Percentiles rank a stretch among this genome's conserved stretches.
These are phyloP conservation scores for Ceratobasidium sp. DNA, from an alignment of 1,284 basidiomycete species.

Conservation along the genomic window DNA sequence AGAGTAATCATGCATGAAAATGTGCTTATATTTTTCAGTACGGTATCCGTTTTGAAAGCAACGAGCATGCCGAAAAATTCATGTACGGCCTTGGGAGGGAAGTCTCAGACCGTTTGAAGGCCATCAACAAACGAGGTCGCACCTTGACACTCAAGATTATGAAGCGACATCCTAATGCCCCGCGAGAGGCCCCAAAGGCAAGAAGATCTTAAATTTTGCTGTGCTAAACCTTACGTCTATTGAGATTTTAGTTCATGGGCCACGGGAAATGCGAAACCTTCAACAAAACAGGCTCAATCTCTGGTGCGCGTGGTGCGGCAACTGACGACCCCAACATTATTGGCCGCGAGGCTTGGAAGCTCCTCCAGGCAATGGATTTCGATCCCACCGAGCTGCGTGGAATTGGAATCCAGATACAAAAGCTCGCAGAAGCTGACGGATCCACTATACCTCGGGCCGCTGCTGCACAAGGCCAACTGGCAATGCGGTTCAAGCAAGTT, in stretches of 20 bases:
- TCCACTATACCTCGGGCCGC: slow-evolving; percentile 47
- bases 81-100: slow-evolving; percentile 79
- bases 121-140: slow-evolving; percentile 73
- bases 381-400: slow-evolving; percentile 91
- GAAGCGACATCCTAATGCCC: slow-evolving; percentile 83
- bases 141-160: slow-evolving; percentile 88
- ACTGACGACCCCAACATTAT: slow-evolving; percentile 80
- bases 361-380: slow-evolving; percentile 78
- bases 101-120: slow-evolving; percentile 75
- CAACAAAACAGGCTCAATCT: slow-evolving; percentile 75
- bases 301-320: slow-evolving; percentile 68
- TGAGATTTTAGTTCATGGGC: slow-evolving; percentile 81
- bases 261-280: slow-evolving; percentile 89
- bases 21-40: slow-evolving; percentile 65
- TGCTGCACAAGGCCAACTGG: slow-evolving; percentile 61
- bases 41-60: slow-evolving; percentile 90
- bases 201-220: slow-evolving; percentile 34
- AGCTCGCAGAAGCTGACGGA: slow-evolving; percentile 68
- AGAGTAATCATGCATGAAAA: neutral
- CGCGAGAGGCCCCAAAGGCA: slow-evolving; percentile 92
- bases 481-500: slow-evolving; percentile 62
- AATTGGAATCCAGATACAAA: slow-evolving; percentile 92
- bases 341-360: slow-evolving; percentile 78
- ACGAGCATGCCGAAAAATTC: slow-evolving; percentile 83
- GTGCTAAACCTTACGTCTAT: slow-evolving; percentile 18